These are phyloP conservation scores for Fusarium siculi DNA, from an alignment of 2,329 filamentous ascomycete species.

Conservation along the genomic window DNA sequence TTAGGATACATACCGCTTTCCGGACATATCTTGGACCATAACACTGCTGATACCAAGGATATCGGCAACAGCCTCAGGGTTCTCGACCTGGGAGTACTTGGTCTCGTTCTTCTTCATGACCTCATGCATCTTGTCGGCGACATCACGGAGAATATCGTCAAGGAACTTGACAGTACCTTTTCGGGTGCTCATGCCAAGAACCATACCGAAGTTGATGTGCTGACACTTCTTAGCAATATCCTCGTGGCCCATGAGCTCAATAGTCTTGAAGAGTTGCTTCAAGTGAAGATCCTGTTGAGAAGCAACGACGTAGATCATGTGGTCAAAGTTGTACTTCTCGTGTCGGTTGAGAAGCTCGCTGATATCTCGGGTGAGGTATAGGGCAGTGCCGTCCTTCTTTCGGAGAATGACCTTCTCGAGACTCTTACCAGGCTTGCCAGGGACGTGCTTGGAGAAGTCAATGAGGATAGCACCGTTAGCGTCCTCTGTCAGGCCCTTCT, in stretches of 20 bases:
- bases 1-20: slow-evolving; percentile 75
- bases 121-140: slow-evolving; percentile 96
- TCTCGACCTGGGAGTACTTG: slow-evolving; percentile 90
- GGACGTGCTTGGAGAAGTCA: slow-evolving; percentile 75
- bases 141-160: slow-evolving; percentile 63
- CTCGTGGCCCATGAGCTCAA: slow-evolving; percentile 75
- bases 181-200: slow-evolving; percentile 76
- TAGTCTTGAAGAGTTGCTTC: slow-evolving; percentile 79
- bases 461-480: slow-evolving; percentile 78
- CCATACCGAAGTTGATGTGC: slow-evolving; percentile 81
- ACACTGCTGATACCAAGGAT: slow-evolving; percentile 92
- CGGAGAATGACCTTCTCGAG: slow-evolving; percentile 77
- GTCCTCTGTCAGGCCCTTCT: slow-evolving; percentile 73
- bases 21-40: slow-evolving; percentile 98
- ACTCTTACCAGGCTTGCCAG: slow-evolving; percentile 74
- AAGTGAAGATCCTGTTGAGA: slow-evolving; percentile 78
- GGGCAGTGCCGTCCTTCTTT: slow-evolving; percentile 78
- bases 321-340: slow-evolving; percentile 74
- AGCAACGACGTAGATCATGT: slow-evolving; percentile 84
- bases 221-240: slow-evolving; percentile 75
- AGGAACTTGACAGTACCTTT: slow-evolving; percentile 80
- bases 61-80: slow-evolving; percentile 85
- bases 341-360: slow-evolving; percentile 75
- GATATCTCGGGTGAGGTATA: slow-evolving; percentile 83
- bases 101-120: slow-evolving; percentile 90